These are phyloP conservation scores for Yamadazyma spencermartinsiae DNA, from an alignment of 1,139 yeast species.

Conservation along the genomic window DNA sequence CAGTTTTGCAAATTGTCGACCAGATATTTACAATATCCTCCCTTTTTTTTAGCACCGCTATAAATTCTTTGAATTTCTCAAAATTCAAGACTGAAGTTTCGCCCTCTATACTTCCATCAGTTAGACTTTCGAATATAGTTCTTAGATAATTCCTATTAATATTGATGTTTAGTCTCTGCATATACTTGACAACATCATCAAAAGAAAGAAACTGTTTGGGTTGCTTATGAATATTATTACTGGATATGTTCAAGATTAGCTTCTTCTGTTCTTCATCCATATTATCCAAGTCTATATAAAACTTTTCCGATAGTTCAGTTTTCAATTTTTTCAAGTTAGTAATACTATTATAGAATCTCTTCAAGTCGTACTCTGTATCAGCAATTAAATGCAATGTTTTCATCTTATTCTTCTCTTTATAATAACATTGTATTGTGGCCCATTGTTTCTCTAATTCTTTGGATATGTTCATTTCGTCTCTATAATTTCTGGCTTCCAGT, in stretches of 20 bases:
- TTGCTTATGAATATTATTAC: conserved; percentile 19
- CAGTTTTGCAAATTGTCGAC: conserved; percentile 14
- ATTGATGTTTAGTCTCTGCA: conserved; percentile 69
- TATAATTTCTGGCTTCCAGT: conserved; percentile 72
- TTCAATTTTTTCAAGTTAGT: conserved; percentile 50
- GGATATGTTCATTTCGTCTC: conserved; percentile 80
- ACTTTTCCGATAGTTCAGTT: conserved; percentile 33
- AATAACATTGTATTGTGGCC: conserved; percentile 76
- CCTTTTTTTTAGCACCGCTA: conserved; percentile 45
- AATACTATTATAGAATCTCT: conserved; percentile 54
- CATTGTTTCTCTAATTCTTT: conserved; percentile 66
- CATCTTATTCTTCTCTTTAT: conserved; percentile 55
- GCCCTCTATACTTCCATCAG: conserved; percentile 19
- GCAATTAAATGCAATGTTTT: conserved; percentile 75
- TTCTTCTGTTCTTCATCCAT: conserved; percentile 27
- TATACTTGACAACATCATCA: conserved; percentile 65
- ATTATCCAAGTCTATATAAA: conserved; percentile 30
- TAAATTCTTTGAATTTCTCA: conserved; percentile 71
- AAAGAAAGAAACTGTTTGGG: conserved; percentile 50
- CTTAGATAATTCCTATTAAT: conserved; percentile 33
- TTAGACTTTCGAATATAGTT: conserved; percentile 50
- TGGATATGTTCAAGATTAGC: conserved; percentile 22
- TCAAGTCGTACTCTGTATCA: conserved; percentile 59
- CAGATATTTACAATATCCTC: conserved; percentile 34
- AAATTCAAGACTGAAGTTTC: conserved; percentile 48